phyloP scores from a whole-genome alignment of 176 grass and related monocot genomes.

The Oryza officinalis region DNA sequence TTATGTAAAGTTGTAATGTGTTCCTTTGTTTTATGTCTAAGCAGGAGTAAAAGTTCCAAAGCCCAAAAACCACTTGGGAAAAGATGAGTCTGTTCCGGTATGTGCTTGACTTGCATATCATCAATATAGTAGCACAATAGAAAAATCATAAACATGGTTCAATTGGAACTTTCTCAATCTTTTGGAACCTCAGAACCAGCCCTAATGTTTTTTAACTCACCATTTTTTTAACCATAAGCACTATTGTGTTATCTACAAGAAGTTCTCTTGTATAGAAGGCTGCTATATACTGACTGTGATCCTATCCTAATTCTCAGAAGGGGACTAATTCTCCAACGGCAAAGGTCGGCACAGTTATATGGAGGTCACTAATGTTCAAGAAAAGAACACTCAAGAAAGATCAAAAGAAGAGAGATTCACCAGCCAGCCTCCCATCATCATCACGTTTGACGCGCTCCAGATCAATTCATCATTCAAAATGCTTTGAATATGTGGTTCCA shows the following conservation, averaged over 20 bases:
- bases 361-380: slow-evolving; percentile 52
- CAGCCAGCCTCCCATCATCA: slow-evolving; percentile 24
- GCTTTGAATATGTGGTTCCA: slow-evolving; percentile 51
- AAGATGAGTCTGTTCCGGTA: slow-evolving; percentile 38
- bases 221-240: neutral
- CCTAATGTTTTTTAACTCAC: neutral
- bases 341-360: slow-evolving; percentile 22
- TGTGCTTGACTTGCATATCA: slow-evolving; percentile 22
- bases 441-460: slow-evolving; percentile 44
- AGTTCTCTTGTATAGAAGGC: neutral
- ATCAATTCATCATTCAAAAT: slow-evolving; percentile 72
- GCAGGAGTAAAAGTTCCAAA: slow-evolving; percentile 58
- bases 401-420: slow-evolving; percentile 28
- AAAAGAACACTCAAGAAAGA: slow-evolving; percentile 43
- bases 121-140: neutral
- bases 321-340: slow-evolving; percentile 33
- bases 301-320: slow-evolving; percentile 32
- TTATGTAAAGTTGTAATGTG: slow-evolving; percentile 3
- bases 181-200: neutral
- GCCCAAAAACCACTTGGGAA: slow-evolving; percentile 31
- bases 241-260: neutral
- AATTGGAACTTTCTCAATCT: neutral
- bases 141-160: neutral
- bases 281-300: neutral
- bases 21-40: neutral